Conservation (phyloP, 768 basidiomycete species). For the button mushroom (Agaricus bisporus) region DNA sequence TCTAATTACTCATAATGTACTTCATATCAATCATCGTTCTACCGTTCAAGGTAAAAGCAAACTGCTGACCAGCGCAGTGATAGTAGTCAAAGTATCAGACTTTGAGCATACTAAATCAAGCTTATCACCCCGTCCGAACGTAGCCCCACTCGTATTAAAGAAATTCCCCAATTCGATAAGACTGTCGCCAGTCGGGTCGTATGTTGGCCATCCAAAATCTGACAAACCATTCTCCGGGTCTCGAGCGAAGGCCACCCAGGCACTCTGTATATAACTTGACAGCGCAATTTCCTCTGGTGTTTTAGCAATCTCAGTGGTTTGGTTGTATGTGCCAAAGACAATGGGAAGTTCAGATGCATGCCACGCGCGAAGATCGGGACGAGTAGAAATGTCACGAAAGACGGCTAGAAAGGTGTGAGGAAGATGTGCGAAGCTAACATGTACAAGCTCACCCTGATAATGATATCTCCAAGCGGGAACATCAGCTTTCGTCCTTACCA, state of each 20-base stretch:
- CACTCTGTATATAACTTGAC: slow-evolving; percentile 28
- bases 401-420: slow-evolving; percentile 16
- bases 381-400: slow-evolving; percentile 28
- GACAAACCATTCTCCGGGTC: slow-evolving; percentile 25
- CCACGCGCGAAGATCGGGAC: slow-evolving; percentile 27
- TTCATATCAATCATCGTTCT: no score
- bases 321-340: slow-evolving; percentile 29
- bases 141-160: slow-evolving; percentile 13
- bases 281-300: slow-evolving; percentile 23
- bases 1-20: no score
- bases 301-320: slow-evolving; percentile 17
- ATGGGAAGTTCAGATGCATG: slow-evolving; percentile 33
- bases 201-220: slow-evolving; percentile 17
- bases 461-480: slow-evolving; percentile 24
- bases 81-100: background rate
- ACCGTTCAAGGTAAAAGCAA: background rate
- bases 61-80: slow-evolving; percentile 1
- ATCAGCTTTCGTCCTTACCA: slow-evolving; percentile 21
- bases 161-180: slow-evolving; percentile 19
- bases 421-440: background rate
- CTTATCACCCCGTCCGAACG: slow-evolving; percentile 5
- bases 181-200: slow-evolving; percentile 13
- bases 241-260: slow-evolving; percentile 39
- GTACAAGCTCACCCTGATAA: slow-evolving; percentile 16
- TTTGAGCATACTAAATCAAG: slow-evolving; percentile 6